Evolutionary conservation across 2,329 filamentous ascomycete genomes (phyloP).

Genomic region (Claviceps humidiphila): DNA sequence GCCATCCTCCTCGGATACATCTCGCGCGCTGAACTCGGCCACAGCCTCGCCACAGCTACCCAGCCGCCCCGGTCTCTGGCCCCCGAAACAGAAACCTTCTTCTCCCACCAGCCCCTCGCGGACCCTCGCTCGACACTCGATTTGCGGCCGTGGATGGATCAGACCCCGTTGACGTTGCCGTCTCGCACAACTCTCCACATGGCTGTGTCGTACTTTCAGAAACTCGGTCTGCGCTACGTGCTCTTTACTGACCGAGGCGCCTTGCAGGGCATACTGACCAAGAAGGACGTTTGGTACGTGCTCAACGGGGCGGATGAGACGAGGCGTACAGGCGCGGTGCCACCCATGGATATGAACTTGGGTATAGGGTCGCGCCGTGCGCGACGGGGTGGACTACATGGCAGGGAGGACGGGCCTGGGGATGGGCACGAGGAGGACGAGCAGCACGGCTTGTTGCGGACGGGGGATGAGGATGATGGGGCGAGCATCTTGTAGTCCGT

Average conservation of each 20-base stretch:
- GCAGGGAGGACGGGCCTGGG: background rate
- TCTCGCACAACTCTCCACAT: conserved; percentile 64
- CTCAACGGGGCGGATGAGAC: conserved; percentile 64
- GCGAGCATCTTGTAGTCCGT: too few relatives aligned
- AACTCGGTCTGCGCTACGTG: conserved; percentile 80
- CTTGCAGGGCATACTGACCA: conserved; percentile 77
- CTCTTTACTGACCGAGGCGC: conserved; percentile 73
- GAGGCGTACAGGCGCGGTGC: conserved; percentile 25
- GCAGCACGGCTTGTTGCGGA: too few relatives aligned
- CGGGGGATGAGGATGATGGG: too few relatives aligned
- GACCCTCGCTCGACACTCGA: conserved; percentile 71
- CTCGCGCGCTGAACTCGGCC: conserved; percentile 76
- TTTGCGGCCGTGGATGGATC: conserved; percentile 95
- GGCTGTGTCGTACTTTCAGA: conserved; percentile 88
- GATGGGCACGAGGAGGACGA: background rate
- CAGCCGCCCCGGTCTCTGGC: conserved; percentile 46
- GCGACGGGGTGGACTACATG: background rate
- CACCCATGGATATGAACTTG: background rate
- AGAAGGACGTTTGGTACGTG: conserved; percentile 95
- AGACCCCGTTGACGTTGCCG: conserved; percentile 85
- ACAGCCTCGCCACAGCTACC: conserved; percentile 50
- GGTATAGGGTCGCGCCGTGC: too few relatives aligned
- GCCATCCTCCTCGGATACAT: conserved; percentile 86
- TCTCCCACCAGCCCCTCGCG: conserved; percentile 69
- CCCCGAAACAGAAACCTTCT: conserved; percentile 65